Percentiles rank a stretch among this genome's conserved stretches.
Conservation (phyloP, 2,329 filamentous ascomycete genomes). For the Neonectria punicea region DNA sequence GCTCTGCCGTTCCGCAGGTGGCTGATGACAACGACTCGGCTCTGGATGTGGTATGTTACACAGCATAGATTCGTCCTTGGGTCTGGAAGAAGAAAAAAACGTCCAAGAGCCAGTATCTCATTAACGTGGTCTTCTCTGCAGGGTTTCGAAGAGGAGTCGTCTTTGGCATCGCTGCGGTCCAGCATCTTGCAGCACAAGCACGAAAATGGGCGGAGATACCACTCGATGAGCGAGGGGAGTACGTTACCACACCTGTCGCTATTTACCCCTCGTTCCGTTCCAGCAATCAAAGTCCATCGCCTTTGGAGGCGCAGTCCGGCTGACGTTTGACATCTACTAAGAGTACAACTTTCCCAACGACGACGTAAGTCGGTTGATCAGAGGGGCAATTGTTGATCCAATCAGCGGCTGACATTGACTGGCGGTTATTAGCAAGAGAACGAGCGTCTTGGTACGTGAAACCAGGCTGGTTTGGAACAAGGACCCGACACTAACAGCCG, state of each 20-base stretch:
- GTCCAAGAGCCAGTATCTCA: not conserved
- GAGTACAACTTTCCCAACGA: constrained; percentile 39
- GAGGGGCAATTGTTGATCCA: not conserved
- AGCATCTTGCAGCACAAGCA: constrained; percentile 29
- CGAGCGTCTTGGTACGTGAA: constrained; percentile 28
- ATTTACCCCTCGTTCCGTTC: not conserved
- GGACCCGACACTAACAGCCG: not conserved
- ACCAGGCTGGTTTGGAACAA: not conserved
- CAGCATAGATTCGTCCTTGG: not conserved
- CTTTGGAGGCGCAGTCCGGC: not conserved
- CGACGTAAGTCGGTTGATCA: constrained; percentile 23
- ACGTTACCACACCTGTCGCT: constrained; percentile 1
- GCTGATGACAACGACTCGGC: constrained; percentile 17
- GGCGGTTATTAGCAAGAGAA: constrained; percentile 25
- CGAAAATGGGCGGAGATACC: constrained; percentile 43
- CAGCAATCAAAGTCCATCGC: not conserved
- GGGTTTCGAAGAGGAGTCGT: constrained; percentile 21
- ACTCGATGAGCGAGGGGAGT: constrained; percentile 43
- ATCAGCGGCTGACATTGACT: not conserved
- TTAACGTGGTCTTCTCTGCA: not conserved
- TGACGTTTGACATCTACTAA: constrained; percentile 19
- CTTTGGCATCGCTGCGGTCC: constrained; percentile 23
- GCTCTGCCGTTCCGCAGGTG: not conserved
- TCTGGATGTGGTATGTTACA: constrained; percentile 10
- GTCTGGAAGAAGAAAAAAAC: not conserved